Evolutionary conservation across 2,329 filamentous ascomycete genomes (phyloP), one percentile per base, ranked within the genome.

Genomic region (Cercospora sp.): DNA sequence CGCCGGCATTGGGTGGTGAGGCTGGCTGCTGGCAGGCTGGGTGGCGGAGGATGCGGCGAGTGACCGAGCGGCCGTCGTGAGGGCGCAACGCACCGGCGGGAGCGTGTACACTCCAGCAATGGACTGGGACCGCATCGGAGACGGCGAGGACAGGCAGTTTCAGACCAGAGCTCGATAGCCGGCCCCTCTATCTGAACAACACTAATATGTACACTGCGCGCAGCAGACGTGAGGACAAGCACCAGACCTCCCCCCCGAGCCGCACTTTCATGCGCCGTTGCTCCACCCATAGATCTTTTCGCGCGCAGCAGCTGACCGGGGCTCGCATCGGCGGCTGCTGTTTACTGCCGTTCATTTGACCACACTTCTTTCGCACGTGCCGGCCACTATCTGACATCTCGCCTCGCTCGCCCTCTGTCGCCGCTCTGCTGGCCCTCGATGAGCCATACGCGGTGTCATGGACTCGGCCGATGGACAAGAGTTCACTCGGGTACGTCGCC

Each of bases 391-490:
- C 53, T 51, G 45, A 51, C 53, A 24, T 32, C 53, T 58, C 53
- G 53, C 53, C 53, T 30, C 16, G 34, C 53, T 53, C 49, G 49
- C 24, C 53, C 53, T 58, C 53, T 32, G 53, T 58, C 53, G 53
- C 30, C 53, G 53, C 53, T 28, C 53, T 26, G 26, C 53, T 58
- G 53, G 53, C 53, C 53, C 53, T 58, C 53, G 53, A 58, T 58
- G 53, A 58, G 53, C 21, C 53, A 58, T 28, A 58, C 53, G 26
- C 26, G 24, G 53, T 58, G 53, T 58, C 53, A 95, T 93, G 91
- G 90, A 92, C 84, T 92, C 91, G 81, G 91, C 94, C 89, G 91
- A 95, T 89, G 92, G 92, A 81, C 89, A 92, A 85, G 83, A 91
- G 82, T 96, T 95, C 83, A 89, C 95, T 82, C 95, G 94, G 89